Conservation (phyloP, 768 basidiomycete species). For the Mycena belliarum region DNA sequence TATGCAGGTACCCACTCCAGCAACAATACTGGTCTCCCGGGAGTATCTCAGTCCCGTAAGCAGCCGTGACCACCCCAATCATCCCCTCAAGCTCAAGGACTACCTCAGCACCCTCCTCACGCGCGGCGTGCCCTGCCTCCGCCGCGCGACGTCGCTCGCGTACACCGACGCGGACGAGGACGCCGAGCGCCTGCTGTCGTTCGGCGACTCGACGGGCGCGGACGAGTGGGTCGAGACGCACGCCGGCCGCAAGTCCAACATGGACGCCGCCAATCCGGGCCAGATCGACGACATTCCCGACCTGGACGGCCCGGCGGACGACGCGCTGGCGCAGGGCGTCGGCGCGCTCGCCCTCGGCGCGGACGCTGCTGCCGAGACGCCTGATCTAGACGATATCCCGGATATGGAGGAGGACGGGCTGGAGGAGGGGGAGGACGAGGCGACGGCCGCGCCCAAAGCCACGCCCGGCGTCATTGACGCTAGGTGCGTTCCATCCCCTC, state of each 20-base stretch:
- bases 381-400: conserved; percentile 95
- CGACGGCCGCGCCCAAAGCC: conserved; percentile 66
- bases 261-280: conserved; percentile 60
- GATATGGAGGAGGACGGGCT: conserved; percentile 98
- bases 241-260: conserved; percentile 64
- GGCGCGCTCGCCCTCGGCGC: conserved; percentile 47
- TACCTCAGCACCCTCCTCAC: conserved; percentile 92
- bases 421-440: conserved; percentile 81
- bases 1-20: conserved; percentile 42
- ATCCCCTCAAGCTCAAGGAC: conserved; percentile 67
- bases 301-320: conserved; percentile 54
- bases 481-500: conserved; percentile 40
- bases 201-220: conserved; percentile 59
- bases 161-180: conserved; percentile 98
- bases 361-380: conserved; percentile 47
- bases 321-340: conserved; percentile 41
- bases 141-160: conserved; percentile 87
- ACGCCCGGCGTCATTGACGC: conserved; percentile 43
- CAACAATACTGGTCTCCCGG: conserved; percentile 91
- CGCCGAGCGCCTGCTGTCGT: conserved; percentile 86
- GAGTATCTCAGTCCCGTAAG: conserved; percentile 91
- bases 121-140: conserved; percentile 93
- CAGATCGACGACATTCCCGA: conserved; percentile 88
- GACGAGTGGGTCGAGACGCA: conserved; percentile 99
- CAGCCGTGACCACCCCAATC: conserved; percentile 6